Conservation (phyloP, 2,329 filamentous ascomycete genomes). For the Trichoderma simmonsii region DNA sequence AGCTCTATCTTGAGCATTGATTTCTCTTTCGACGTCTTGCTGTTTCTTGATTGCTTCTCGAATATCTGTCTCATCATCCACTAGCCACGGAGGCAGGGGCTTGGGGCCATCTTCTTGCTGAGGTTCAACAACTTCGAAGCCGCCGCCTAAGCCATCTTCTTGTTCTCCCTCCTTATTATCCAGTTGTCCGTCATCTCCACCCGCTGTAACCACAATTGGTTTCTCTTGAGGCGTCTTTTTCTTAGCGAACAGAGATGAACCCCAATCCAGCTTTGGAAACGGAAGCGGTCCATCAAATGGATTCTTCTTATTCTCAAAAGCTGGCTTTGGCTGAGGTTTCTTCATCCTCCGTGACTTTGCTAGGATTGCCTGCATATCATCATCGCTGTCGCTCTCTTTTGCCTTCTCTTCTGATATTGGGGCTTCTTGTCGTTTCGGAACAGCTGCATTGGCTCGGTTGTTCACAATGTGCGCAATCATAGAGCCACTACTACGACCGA, state of each 20-base stretch:
- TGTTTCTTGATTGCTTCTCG: conserved; percentile 60
- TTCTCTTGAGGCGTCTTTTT: conserved; percentile 31
- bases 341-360: conserved; percentile 65
- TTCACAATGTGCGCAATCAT: conserved; percentile 74
- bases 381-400: conserved; percentile 66
- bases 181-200: conserved; percentile 20
- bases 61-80: conserved; percentile 63
- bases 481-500: conserved; percentile 47
- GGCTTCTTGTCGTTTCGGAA: conserved; percentile 40
- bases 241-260: conserved; percentile 56
- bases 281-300: conserved; percentile 78
- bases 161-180: conserved; percentile 26
- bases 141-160: conserved; percentile 57
- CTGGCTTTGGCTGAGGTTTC: conserved; percentile 39
- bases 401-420: background rate
- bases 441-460: conserved; percentile 62
- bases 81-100: conserved; percentile 76
- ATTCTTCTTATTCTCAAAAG: conserved; percentile 54
- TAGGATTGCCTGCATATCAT: conserved; percentile 75
- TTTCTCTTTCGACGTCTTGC: conserved; percentile 53
- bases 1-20: conserved; percentile 62
- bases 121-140: conserved; percentile 58
- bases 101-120: conserved; percentile 43
- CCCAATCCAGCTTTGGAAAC: conserved; percentile 80
- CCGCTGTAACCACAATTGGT: conserved; percentile 19